Percentiles rank a stretch among this genome's conserved stretches.
Evolutionary conservation across 495 filamentous ascomycete genomes (phyloP).

Genomic region (Aspergillus campestris): DNA sequence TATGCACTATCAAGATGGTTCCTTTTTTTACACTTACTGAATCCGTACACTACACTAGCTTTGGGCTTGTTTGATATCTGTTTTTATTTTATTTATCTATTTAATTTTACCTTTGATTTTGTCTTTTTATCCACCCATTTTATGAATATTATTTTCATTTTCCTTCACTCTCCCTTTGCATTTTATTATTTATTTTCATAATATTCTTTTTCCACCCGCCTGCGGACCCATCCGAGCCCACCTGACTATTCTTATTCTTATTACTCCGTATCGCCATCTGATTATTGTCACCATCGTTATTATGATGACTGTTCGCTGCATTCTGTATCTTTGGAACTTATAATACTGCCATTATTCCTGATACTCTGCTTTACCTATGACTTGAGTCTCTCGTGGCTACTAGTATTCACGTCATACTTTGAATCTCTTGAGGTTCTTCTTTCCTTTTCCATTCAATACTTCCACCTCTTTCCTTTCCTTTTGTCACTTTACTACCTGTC

Average conservation of each 20-base stretch:
- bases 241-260: neutral
- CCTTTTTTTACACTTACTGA: too few species aligned
- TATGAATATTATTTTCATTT: neutral
- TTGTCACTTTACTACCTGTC: constrained; percentile 7
- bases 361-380: neutral
- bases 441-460: constrained; percentile 1
- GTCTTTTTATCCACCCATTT: neutral
- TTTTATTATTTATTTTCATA: constrained; percentile 3
- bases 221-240: neutral
- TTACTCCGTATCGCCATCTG: neutral
- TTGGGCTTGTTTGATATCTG: too few species aligned
- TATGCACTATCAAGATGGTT: constrained; percentile 6
- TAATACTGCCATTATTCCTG: neutral
- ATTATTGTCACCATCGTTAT: neutral
- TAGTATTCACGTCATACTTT: constrained; percentile 29
- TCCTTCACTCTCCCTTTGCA: neutral
- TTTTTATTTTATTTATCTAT: neutral
- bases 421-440: constrained; percentile 20
- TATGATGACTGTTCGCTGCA: neutral
- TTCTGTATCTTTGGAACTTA: neutral
- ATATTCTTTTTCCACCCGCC: constrained; percentile 1
- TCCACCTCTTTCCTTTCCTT: constrained; percentile 2
- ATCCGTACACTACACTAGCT: too few species aligned
- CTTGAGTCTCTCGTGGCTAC: constrained; percentile 2
- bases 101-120: neutral